phyloP scores from a whole-genome alignment of 345 rosid genomes.

The Raphanus raphanistrum region DNA sequence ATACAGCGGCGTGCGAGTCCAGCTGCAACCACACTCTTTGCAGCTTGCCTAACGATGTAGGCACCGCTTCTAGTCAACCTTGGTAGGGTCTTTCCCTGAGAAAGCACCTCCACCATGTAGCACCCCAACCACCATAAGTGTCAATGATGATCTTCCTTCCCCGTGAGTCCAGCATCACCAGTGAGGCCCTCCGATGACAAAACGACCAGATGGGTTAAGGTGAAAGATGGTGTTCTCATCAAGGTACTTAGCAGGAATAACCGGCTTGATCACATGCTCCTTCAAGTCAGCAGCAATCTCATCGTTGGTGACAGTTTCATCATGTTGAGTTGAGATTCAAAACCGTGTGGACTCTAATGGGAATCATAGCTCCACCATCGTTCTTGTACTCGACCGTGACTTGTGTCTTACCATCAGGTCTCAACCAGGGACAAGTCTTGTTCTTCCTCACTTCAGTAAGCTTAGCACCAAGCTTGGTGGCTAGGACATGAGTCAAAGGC shows the following conservation, averaged over 20 bases:
- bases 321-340: conserved; percentile 83
- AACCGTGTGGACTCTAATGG: conserved; percentile 69
- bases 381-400: conserved; percentile 74
- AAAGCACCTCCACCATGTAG: conserved; percentile 80
- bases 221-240: conserved; percentile 82
- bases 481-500: conserved; percentile 80
- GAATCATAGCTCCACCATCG: conserved; percentile 71
- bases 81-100: conserved; percentile 78
- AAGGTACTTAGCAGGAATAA: conserved; percentile 66
- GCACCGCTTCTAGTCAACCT: conserved; percentile 85
- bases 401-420: conserved; percentile 89
- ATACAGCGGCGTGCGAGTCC: conserved; percentile 77
- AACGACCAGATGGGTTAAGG: conserved; percentile 78
- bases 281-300: conserved; percentile 70
- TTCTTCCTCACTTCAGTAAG: conserved; percentile 82
- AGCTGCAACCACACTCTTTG: conserved; percentile 73
- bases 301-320: conserved; percentile 73
- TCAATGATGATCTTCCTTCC: conserved; percentile 77
- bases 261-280: conserved; percentile 72
- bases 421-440: conserved; percentile 73
- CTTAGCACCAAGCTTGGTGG: conserved; percentile 82
- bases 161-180: conserved; percentile 90
- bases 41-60: conserved; percentile 73
- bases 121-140: conserved; percentile 81
- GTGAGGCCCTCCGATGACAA: conserved; percentile 83